phyloP scores from a whole-genome alignment of 2,329 filamentous ascomycete species.

The Xylaria multiplex region DNA sequence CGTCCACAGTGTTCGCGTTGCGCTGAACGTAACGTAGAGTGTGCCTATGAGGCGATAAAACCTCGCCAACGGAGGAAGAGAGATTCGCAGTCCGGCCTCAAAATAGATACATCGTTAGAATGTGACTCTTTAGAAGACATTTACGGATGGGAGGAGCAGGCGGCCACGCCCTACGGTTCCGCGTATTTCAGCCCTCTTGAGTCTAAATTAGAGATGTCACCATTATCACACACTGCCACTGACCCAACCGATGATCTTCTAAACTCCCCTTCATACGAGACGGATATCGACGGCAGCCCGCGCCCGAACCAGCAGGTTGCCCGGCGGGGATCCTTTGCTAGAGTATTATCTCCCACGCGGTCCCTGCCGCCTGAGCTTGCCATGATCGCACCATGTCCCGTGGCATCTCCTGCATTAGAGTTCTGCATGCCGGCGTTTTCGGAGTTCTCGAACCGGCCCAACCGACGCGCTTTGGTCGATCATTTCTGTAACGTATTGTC shows the following conservation, averaged over 20 bases:
- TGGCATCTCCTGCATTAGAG: conserved; percentile 58
- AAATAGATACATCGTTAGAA: conserved; percentile 25
- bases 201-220: conserved; percentile 35
- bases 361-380: conserved; percentile 52
- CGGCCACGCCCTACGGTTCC: conserved; percentile 36
- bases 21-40: conserved; percentile 59
- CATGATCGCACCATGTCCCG: conserved; percentile 54
- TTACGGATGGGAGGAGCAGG: conserved; percentile 41
- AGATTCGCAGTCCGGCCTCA: conserved; percentile 45
- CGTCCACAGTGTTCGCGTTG: conserved; percentile 63
- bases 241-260: conserved; percentile 14
- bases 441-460: conserved; percentile 65
- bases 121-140: conserved; percentile 34
- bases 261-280: conserved; percentile 16
- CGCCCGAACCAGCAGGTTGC: conserved; percentile 35
- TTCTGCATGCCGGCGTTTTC: conserved; percentile 64
- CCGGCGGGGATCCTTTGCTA: conserved; percentile 39
- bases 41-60: conserved; percentile 61
- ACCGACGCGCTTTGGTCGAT: conserved; percentile 66
- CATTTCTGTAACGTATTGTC: conserved; percentile 73
- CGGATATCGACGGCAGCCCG: conserved; percentile 32
- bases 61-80: conserved; percentile 55
- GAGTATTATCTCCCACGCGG: conserved; percentile 39
- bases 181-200: conserved; percentile 41
- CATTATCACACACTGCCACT: conserved; percentile 30